A percentile compares a stretch with the other conserved stretches of the same genome.
Evolutionary conservation across 768 basidiomycete species (phyloP).

Genomic region (Suillus clintonianus): DNA sequence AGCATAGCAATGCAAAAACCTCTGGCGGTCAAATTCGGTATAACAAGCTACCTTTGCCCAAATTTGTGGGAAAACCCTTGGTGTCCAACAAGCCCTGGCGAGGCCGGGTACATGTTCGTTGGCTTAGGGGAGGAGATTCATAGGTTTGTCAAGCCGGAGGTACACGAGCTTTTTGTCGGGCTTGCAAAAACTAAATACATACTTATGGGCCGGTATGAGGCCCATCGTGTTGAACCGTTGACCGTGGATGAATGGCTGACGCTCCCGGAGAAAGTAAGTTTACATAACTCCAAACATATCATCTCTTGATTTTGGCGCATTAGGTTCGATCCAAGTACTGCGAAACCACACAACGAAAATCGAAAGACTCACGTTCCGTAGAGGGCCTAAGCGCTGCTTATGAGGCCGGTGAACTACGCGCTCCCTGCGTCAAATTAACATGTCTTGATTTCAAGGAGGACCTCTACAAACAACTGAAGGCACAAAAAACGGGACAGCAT

Average conservation of each 20-base stretch:
- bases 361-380: slow-evolving; percentile 32
- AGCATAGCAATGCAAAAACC: slow-evolving; percentile 31
- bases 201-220: slow-evolving; percentile 36
- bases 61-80: slow-evolving; percentile 55
- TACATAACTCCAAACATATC: slow-evolving; percentile 14
- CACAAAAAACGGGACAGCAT: not conserved
- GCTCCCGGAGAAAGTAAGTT: slow-evolving; percentile 41
- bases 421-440: slow-evolving; percentile 51
- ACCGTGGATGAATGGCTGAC: slow-evolving; percentile 48
- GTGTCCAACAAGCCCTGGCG: slow-evolving; percentile 49
- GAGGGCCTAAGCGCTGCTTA: slow-evolving; percentile 45
- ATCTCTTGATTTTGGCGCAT: not conserved
- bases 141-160: slow-evolving; percentile 41
- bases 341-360: slow-evolving; percentile 42
- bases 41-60: slow-evolving; percentile 49
- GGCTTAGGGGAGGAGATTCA: slow-evolving; percentile 49
- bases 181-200: slow-evolving; percentile 37
- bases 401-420: slow-evolving; percentile 40
- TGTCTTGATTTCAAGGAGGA: slow-evolving; percentile 46
- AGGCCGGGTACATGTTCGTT: slow-evolving; percentile 59
- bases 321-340: slow-evolving; percentile 29
- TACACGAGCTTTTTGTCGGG: slow-evolving; percentile 49
- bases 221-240: slow-evolving; percentile 42
- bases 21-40: slow-evolving; percentile 32
- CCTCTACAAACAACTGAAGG: slow-evolving; percentile 30